Evolutionary conservation across 148 eudicot genomes (phyloP).

Genomic region (Camellia granthamiana): DNA sequence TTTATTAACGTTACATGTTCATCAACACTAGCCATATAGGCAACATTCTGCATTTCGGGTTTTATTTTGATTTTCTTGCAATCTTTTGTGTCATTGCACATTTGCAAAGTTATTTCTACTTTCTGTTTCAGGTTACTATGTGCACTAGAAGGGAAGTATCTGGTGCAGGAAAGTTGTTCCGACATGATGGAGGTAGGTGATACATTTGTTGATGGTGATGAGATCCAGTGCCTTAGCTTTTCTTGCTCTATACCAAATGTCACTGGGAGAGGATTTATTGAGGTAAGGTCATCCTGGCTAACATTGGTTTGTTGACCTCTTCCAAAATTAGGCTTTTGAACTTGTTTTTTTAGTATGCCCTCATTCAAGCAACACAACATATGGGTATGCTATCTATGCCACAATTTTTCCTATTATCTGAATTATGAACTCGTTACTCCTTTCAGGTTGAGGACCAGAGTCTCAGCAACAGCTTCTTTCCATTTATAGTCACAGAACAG

Average conservation of each 20-base stretch:
- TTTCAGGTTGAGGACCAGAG: slow-evolving; percentile 78
- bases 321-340: background rate
- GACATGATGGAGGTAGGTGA: slow-evolving; percentile 35
- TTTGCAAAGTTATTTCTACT: background rate
- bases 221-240: slow-evolving; percentile 53
- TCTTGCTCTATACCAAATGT: slow-evolving; percentile 58
- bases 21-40: background rate
- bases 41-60: background rate
- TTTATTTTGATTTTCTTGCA: background rate
- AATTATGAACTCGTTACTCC: background rate
- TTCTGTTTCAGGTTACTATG: slow-evolving; percentile 58
- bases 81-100: background rate
- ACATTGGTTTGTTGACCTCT: too few relatives aligned
- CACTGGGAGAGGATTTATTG: slow-evolving; percentile 85
- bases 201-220: slow-evolving; percentile 35
- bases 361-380: background rate
- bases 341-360: background rate
- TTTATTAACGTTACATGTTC: background rate
- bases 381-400: background rate
- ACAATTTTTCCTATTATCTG: background rate
- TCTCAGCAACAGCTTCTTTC: slow-evolving; percentile 73
- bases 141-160: slow-evolving; percentile 74
- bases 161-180: slow-evolving; percentile 47
- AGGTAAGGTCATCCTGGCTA: slow-evolving; percentile 38
- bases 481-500: slow-evolving; percentile 81